Conservation (phyloP, 2,329 filamentous ascomycete genomes). For the Penicillium sp. region DNA sequence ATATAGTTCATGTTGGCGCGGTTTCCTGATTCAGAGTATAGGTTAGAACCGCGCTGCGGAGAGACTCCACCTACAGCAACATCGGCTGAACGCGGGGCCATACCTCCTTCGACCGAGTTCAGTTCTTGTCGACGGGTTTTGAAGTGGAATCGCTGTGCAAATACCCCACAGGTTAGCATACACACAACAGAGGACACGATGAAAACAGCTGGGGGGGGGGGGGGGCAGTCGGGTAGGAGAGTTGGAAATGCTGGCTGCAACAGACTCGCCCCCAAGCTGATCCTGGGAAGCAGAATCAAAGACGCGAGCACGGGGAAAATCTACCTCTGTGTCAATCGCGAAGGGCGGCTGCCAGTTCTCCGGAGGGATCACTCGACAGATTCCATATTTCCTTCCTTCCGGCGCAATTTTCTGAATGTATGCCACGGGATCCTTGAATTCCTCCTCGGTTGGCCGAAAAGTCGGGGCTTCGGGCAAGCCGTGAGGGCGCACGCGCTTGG, state of each 20-base stretch:
- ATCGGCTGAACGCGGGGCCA: conserved; percentile 40
- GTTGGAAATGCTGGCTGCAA: background rate
- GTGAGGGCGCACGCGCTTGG: conserved; percentile 80
- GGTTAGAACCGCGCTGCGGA: conserved; percentile 48
- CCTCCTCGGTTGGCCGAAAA: conserved; percentile 86
- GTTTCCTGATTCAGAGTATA: conserved; percentile 67
- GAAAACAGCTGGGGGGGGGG: background rate
- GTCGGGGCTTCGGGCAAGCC: conserved; percentile 88
- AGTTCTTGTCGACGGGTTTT: conserved; percentile 94
- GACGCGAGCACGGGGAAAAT: conserved; percentile 33
- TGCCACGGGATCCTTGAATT: conserved; percentile 91
- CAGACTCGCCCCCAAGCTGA: background rate
- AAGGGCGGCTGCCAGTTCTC: conserved; percentile 94
- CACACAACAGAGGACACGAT: conserved; percentile 5
- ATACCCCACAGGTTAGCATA: conserved; percentile 35
- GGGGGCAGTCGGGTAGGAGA: background rate
- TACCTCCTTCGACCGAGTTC: conserved; percentile 98
- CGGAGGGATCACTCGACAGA: conserved; percentile 94
- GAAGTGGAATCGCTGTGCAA: conserved; percentile 86
- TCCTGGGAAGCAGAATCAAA: background rate
- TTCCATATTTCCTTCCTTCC: conserved; percentile 84
- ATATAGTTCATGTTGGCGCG: conserved; percentile 95
- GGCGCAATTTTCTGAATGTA: conserved; percentile 92
- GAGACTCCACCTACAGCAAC: conserved; percentile 36
- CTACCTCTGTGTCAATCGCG: conserved; percentile 94